phyloP scores from a whole-genome alignment of 2,329 filamentous ascomycete genomes.

The Trichoderma sp. region DNA sequence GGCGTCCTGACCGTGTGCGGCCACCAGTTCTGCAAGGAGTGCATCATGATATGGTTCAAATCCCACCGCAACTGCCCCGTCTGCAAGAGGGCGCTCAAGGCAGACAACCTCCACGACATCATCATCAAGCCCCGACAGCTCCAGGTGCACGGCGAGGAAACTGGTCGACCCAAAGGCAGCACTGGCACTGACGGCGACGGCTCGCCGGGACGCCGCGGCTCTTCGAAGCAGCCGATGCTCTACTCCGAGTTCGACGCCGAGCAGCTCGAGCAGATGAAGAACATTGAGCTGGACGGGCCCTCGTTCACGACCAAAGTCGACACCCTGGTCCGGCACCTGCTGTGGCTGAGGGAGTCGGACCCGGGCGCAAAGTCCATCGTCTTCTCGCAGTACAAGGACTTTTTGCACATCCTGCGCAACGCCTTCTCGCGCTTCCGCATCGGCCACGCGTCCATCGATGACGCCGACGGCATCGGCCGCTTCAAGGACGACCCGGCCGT shows the following conservation, averaged over 20 bases:
- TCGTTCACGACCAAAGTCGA: slow-evolving; percentile 92
- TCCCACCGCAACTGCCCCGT: slow-evolving; percentile 77
- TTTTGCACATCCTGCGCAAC: slow-evolving; percentile 70
- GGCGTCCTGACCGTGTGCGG: slow-evolving; percentile 86
- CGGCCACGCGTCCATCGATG: slow-evolving; percentile 70
- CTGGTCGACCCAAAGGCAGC: not conserved
- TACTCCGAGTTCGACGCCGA: slow-evolving; percentile 75
- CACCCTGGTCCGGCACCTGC: slow-evolving; percentile 74
- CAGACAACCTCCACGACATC: slow-evolving; percentile 78
- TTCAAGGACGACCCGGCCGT: slow-evolving; percentile 75
- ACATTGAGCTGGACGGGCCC: slow-evolving; percentile 70
- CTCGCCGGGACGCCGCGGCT: slow-evolving; percentile 31
- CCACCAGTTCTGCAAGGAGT: slow-evolving; percentile 89
- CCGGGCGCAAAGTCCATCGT: slow-evolving; percentile 88
- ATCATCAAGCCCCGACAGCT: slow-evolving; percentile 77
- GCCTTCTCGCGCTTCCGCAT: slow-evolving; percentile 76
- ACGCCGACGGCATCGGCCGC: slow-evolving; percentile 66
- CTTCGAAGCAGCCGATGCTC: slow-evolving; percentile 54
- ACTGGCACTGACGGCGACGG: slow-evolving; percentile 19
- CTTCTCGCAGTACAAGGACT: slow-evolving; percentile 87
- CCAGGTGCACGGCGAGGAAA: slow-evolving; percentile 55
- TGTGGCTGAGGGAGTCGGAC: slow-evolving; percentile 83
- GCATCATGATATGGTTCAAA: slow-evolving; percentile 77
- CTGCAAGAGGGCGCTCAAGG: slow-evolving; percentile 71
- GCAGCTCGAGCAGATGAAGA: slow-evolving; percentile 77